Base-by-base conservation (phyloP, 78 protist genomes). In the Chrysochromulina parva region DNA sequence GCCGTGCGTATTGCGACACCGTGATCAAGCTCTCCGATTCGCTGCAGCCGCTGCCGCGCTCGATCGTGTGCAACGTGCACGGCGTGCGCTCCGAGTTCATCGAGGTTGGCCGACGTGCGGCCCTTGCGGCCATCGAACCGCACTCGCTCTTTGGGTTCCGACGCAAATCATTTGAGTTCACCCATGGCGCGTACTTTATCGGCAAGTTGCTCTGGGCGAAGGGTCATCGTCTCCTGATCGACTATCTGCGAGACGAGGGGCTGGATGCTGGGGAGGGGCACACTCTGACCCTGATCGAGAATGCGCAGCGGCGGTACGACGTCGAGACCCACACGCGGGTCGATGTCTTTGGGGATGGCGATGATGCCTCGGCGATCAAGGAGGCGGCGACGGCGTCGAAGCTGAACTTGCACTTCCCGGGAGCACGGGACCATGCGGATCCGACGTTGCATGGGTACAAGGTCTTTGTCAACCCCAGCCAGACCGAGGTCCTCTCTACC, bases 401-500 rank as follows among this genome's bases (percentile, higher is more conserved):
- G 28, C 38, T 4, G 24, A 2, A 1, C 55, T 55, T 48, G 4
- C 55, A 22, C 26, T 73, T 73, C 54, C 55, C 3, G 24, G 11
- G n/a, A 5, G n/a, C 57, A 3, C 2, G 13, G n/a, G 54, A 38
- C 82, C 82, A 38, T 13, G 13, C 55, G 10, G 20, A 1, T 55
- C 55, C 82, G 17, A 24, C 22, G 50, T n/a, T 73, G 22, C 54
- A 5, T 1, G 1, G 11, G 55, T 48, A 73, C 82, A 38, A 73
- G 55, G 26, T 74, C 14, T 58, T 58, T 58, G 60, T 85, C 24
- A 85, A 85, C 88, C 88, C 88, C 17, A 28, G 57, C 54, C 53
- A 28, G 28, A 28, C 67, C 53, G 88, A 85, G 60, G 88, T 85
- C n/a, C 69, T 87, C 50, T 87, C 28, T 53, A 87, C 90, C 47